These are phyloP conservation scores for Pelargonium exstipulatum DNA, from an alignment of 441 rosid genomes.

Conservation along the genomic window DNA sequence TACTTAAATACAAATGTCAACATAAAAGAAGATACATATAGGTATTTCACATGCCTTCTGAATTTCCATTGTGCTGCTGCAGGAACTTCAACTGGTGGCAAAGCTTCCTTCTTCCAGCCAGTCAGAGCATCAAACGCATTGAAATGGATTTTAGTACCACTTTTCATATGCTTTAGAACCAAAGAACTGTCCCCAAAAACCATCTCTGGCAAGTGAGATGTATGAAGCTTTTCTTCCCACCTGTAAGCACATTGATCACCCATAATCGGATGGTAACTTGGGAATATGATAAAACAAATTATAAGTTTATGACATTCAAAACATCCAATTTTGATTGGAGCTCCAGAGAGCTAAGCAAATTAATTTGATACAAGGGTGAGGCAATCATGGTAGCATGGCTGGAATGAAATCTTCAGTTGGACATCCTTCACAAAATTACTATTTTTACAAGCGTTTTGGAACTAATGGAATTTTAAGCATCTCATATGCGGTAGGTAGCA, in stretches of 20 bases:
- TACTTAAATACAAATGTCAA: background rate
- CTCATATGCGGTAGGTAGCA: too few species aligned
- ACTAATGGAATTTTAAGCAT: background rate
- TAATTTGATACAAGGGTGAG: background rate
- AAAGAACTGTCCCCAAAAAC: constrained; percentile 77
- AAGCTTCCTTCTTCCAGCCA: constrained; percentile 77
- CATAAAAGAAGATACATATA: background rate
- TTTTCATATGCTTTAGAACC: constrained; percentile 47
- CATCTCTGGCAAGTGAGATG: constrained; percentile 89
- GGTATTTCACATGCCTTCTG: constrained; percentile 44
- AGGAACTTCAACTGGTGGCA: constrained; percentile 96
- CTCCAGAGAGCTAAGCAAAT: background rate
- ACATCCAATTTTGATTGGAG: background rate
- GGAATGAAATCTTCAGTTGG: background rate
- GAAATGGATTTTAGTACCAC: constrained; percentile 60
- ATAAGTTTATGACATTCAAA: background rate
- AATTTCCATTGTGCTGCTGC: constrained; percentile 93
- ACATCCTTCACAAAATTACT: background rate
- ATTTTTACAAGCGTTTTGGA: background rate
- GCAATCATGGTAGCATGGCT: background rate
- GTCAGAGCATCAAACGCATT: constrained; percentile 81
- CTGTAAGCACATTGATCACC: constrained; percentile 35
- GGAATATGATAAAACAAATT: too few species aligned
- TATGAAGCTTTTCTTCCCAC: constrained; percentile 75
- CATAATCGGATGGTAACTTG: background rate